phyloP scores from a whole-genome alignment of 495 filamentous ascomycete species.

The Aspergillus baeticus region DNA sequence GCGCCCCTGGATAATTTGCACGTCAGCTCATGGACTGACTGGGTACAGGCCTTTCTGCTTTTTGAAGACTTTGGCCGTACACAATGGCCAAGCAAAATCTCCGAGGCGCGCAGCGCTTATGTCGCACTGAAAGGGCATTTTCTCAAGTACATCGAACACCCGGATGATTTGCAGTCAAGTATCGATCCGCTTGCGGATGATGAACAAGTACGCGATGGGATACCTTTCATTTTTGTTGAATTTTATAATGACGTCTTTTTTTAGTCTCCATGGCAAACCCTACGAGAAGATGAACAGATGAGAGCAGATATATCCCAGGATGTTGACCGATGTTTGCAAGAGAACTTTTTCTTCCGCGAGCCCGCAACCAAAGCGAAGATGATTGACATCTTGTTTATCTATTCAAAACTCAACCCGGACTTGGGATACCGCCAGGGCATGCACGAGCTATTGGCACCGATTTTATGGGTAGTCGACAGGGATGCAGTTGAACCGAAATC shows the following conservation, averaged over 20 bases:
- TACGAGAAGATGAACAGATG: constrained; percentile 79
- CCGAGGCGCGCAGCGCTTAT: constrained; percentile 72
- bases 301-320: constrained; percentile 93
- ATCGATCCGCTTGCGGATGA: constrained; percentile 87
- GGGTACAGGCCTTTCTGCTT: constrained; percentile 70
- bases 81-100: constrained; percentile 66
- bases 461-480: constrained; percentile 82
- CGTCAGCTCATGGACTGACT: constrained; percentile 16
- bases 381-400: constrained; percentile 87
- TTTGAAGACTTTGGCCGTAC: constrained; percentile 66
- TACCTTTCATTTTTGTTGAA: constrained; percentile 29
- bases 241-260: constrained; percentile 33
- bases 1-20: constrained; percentile 16
- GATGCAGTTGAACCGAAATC: constrained; percentile 66
- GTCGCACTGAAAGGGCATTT: constrained; percentile 68
- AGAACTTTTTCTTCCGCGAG: constrained; percentile 85
- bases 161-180: constrained; percentile 70
- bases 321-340: constrained; percentile 88
- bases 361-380: constrained; percentile 76
- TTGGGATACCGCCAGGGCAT: constrained; percentile 94
- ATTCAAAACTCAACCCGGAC: constrained; percentile 87
- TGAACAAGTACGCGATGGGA: constrained; percentile 59
- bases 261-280: constrained; percentile 85
- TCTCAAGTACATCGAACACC: constrained; percentile 75
- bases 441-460: constrained; percentile 91